Conservation (phyloP, 2,329 filamentous ascomycete species). For the Chaetothyriales sp. region DNA sequence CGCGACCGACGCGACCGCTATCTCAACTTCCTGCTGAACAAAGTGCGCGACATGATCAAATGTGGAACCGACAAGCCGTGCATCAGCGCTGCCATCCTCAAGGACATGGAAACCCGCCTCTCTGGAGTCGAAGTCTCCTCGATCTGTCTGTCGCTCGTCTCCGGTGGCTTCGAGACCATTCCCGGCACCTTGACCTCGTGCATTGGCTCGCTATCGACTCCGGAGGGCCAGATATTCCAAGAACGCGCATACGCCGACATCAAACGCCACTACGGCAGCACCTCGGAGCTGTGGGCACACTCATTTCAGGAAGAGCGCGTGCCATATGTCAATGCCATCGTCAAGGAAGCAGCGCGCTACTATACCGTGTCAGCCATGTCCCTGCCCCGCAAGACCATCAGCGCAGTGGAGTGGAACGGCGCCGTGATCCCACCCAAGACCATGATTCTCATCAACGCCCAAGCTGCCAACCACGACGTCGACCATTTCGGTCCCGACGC, state of each 20-base stretch:
- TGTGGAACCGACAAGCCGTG: constrained; percentile 50
- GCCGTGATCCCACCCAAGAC: constrained; percentile 56
- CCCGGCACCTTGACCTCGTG: constrained; percentile 61
- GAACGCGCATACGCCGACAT: constrained; percentile 54
- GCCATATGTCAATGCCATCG: constrained; percentile 57
- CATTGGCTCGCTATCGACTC: constrained; percentile 52
- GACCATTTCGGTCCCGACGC: constrained; percentile 46
- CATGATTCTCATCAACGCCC: constrained; percentile 63
- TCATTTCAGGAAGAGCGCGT: constrained; percentile 57
- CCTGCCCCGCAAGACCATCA: constrained; percentile 53
- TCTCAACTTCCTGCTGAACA: constrained; percentile 38
- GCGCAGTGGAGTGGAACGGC: constrained; percentile 52
- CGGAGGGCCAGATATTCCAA: constrained; percentile 53
- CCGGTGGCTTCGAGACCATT: constrained; percentile 63
- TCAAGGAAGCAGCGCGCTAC: constrained; percentile 60
- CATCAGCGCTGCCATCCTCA: constrained; percentile 51
- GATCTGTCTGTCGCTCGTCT: constrained; percentile 63
- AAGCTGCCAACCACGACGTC: constrained; percentile 55
- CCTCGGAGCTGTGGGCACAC: constrained; percentile 48
- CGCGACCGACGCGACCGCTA: constrained; percentile 52
- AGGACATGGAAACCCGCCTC: constrained; percentile 51
- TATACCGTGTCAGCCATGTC: constrained; percentile 64
- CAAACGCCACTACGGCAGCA: constrained; percentile 46
- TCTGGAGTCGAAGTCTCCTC: constrained; percentile 57
- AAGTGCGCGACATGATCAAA: constrained; percentile 44